These are phyloP conservation scores for Nosema muscidifuracis DNA, from an alignment of 371 early-diverging fungal genomes.

Conservation along the genomic window DNA sequence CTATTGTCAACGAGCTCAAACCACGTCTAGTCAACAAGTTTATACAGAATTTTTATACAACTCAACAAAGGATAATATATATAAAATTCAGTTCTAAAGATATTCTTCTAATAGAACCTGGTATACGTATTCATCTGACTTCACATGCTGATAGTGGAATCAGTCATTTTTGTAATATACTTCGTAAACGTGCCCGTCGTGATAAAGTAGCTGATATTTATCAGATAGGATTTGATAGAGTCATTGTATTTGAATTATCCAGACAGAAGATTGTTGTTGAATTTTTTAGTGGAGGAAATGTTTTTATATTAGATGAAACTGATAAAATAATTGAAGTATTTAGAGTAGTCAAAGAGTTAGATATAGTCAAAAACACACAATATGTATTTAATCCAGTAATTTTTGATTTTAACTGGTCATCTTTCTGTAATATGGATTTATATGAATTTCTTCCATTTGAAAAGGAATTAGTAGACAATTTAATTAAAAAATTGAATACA, in stretches of 20 bases:
- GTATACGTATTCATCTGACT: conserved; percentile 61
- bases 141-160: conserved; percentile 50
- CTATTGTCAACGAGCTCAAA: conserved; percentile 61
- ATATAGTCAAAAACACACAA: conserved; percentile 42
- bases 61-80: conserved; percentile 51
- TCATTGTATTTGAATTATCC: conserved; percentile 56
- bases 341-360: conserved; percentile 47
- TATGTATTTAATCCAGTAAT: conserved; percentile 56
- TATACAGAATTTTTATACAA: conserved; percentile 62
- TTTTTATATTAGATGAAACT: conserved; percentile 58
- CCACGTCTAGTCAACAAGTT: conserved; percentile 44
- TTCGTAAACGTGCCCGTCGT: conserved; percentile 54
- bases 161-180: conserved; percentile 58
- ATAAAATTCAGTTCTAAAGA: conserved; percentile 62
- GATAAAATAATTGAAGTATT: conserved; percentile 50
- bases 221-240: conserved; percentile 62
- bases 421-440: conserved; percentile 23
- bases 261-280: conserved; percentile 58
- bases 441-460: conserved; percentile 48
- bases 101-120: conserved; percentile 63
- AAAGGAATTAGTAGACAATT: conserved; percentile 28
- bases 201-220: conserved; percentile 54
- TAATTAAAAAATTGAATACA: conserved; percentile 3
- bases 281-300: conserved; percentile 63
- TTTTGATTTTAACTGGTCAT: conserved; percentile 37